Evolutionary conservation across 2,329 filamentous ascomycete species (phyloP), one percentile per base, ranked within the genome.

Genomic region (Stemphylium lycopersici): DNA sequence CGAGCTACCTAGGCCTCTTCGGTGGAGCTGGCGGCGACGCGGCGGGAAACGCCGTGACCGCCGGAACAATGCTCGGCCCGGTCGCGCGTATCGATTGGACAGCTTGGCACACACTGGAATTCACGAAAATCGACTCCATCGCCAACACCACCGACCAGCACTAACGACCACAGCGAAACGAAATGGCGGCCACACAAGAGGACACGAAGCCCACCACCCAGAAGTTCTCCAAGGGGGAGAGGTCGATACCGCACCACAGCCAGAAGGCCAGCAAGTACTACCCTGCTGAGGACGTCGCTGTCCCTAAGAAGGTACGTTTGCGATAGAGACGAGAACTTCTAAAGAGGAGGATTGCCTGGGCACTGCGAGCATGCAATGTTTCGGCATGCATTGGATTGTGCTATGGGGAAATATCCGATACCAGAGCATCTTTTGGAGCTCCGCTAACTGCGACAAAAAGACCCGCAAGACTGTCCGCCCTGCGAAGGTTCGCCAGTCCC

Each of bases 201-300:
- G 61, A 63, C 59, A 59, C 61, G 58, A 66, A 68, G 65, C 67
- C 71, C 63, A 66, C 63, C 83, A 90, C 88, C 77, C 96, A 96
- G 91, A 93, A 90, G 86, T 97, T 96, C 87, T 92, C 92, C 84
- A 95, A 95, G 87, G 91, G 91, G 83, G 90, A 91, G 84, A 89
- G 93, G 84, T 86, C 89, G 81, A 89, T 97, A 81, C 92, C 90
- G 80, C 87, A 90, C 81, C 81, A 85, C 81, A 84, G 85, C 78
- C 87, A 96, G 82, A 96, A 96, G 90, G 93, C 93, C 76, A 88
- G 90, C 86, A 98, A 97, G 86, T 99, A 93, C 91, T 99, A 99
- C 85, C 91, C 92, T 80, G 90, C 91, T 78, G 90, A 96, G 81
- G 93, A 97, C 82, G 90, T 93, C 78, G 79, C 86, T 79, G 83